These are phyloP conservation scores for Physcomitrellopsis africana DNA, from an alignment of 225 moss, liverwort and hornwort genomes.

Conservation along the genomic window DNA sequence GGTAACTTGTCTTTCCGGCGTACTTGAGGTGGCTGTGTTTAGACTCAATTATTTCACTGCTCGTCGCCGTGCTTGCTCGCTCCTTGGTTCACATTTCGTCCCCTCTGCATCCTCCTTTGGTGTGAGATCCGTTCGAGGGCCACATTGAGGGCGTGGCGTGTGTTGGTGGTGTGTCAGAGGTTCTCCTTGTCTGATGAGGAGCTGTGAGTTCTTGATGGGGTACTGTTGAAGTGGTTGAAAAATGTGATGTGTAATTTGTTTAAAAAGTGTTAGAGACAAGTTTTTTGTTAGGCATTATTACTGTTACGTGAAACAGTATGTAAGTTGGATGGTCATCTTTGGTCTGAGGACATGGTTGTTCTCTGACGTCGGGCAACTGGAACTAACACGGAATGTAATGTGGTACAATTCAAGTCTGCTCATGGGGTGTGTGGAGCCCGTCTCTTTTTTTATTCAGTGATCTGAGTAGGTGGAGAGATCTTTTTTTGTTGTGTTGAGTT, in stretches of 20 bases:
- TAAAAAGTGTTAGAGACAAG: background rate
- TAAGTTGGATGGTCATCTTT: background rate
- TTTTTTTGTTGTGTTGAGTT: background rate
- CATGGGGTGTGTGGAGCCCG: background rate
- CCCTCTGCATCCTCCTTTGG: background rate
- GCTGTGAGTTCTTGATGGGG: background rate
- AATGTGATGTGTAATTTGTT: background rate
- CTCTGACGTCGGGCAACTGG: background rate
- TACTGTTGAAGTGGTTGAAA: background rate
- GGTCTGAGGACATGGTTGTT: background rate
- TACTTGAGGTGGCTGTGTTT: background rate
- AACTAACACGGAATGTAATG: background rate
- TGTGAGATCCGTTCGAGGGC: background rate
- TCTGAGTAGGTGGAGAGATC: background rate
- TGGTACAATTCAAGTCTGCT: background rate
- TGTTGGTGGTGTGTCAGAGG: background rate
- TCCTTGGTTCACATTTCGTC: too few relatives aligned
- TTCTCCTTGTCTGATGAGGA: background rate
- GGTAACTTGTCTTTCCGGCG: background rate
- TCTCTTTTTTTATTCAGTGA: background rate
- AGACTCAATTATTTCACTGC: background rate
- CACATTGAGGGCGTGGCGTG: too few relatives aligned
- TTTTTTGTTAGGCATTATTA: background rate
- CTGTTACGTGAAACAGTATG: background rate
- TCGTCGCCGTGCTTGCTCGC: background rate